Evolutionary conservation across 805 yeast genomes (phyloP).

Genomic region (Candida insectorum): DNA sequence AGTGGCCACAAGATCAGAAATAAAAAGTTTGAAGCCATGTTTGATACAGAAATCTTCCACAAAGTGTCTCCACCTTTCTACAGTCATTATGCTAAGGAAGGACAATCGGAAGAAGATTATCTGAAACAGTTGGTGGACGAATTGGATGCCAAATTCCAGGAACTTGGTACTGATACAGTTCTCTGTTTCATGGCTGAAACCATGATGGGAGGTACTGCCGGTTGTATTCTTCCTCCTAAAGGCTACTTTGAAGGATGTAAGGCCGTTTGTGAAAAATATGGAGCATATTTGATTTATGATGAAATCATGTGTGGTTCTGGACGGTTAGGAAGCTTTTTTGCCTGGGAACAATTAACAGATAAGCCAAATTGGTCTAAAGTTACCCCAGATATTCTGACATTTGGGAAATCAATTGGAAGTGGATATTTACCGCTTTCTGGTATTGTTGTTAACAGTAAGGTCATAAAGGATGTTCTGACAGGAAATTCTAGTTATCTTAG

Average conservation of each 20-base stretch:
- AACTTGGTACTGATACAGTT: constrained; percentile 42
- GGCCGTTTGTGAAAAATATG: constrained; percentile 50
- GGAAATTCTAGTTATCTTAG: constrained; percentile 36
- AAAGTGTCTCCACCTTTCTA: constrained; percentile 21
- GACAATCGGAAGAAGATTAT: constrained; percentile 40
- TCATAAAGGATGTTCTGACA: not conserved
- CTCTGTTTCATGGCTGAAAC: constrained; percentile 45
- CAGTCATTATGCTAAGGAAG: constrained; percentile 20
- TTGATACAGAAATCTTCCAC: constrained; percentile 15
- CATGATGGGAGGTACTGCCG: constrained; percentile 45
- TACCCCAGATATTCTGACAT: constrained; percentile 47
- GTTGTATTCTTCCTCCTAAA: constrained; percentile 29
- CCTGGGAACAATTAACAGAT: constrained; percentile 44
- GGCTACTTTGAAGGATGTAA: constrained; percentile 43
- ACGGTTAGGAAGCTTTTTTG: constrained; percentile 45
- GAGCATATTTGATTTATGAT: constrained; percentile 47
- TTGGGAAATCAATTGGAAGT: constrained; percentile 48
- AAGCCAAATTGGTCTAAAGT: no score
- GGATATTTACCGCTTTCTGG: constrained; percentile 50
- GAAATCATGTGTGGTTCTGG: constrained; percentile 61
- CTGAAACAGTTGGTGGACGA: constrained; percentile 33
- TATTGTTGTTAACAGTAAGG: constrained; percentile 27
- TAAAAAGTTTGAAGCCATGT: constrained; percentile 25
- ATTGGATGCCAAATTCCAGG: constrained; percentile 40
- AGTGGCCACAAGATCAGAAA: constrained; percentile 28